Conservation (phyloP, 1,139 yeast genomes). For the Suhomyces yuchorum region DNA sequence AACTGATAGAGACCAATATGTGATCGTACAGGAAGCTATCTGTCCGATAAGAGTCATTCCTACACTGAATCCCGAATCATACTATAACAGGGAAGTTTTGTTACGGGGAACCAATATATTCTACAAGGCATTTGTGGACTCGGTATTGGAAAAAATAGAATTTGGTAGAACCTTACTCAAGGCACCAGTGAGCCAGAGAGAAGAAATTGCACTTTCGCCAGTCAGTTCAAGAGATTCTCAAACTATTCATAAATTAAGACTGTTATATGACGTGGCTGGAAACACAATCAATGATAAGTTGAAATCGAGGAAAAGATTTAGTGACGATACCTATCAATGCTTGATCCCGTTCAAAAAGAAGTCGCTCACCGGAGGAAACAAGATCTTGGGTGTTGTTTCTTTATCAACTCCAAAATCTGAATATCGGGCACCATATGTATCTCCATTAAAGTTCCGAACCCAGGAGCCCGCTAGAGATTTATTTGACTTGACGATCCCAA, state of each 20-base stretch:
- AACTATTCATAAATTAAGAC: conserved; percentile 31
- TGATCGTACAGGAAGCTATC: conserved; percentile 39
- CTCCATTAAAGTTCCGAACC: conserved; percentile 34
- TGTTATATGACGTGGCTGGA: conserved; percentile 33
- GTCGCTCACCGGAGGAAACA: conserved; percentile 37
- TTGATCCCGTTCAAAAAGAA: conserved; percentile 39
- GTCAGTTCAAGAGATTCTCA: conserved; percentile 21
- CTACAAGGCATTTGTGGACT: conserved; percentile 40
- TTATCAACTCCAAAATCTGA: conserved; percentile 40
- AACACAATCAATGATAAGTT: conserved; percentile 21
- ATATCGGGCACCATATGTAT: conserved; percentile 34
- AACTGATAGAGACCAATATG: conserved; percentile 33
- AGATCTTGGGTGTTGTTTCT: conserved; percentile 37
- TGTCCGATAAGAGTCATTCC: conserved; percentile 44
- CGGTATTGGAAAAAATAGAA: conserved; percentile 34
- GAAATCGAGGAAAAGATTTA: conserved; percentile 19
- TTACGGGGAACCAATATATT: conserved; percentile 29
- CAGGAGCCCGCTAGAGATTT: conserved; percentile 12
- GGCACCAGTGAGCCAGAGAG: conserved; percentile 10
- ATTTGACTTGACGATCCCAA: conserved; percentile 34
- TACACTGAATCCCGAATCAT: conserved; percentile 25
- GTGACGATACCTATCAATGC: conserved; percentile 36
- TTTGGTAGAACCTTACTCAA: conserved; percentile 27
- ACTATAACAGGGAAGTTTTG: conserved; percentile 23
- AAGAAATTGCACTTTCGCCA: conserved; percentile 18